Evolutionary conservation across 805 yeast species (phyloP).

Genomic region (Wickerhamomyces subpelliculosus): DNA sequence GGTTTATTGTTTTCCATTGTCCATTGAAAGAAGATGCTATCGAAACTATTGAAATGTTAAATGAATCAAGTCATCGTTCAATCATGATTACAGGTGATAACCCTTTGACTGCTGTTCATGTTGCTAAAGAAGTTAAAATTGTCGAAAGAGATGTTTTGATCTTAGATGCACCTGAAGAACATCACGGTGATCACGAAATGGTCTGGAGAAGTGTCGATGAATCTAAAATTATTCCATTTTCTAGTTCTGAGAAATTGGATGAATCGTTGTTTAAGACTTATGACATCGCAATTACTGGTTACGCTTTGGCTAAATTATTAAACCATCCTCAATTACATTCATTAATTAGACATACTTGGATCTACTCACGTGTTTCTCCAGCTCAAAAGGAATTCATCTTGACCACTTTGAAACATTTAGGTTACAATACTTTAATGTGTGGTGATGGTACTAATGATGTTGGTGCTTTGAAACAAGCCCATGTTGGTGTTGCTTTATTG

Average conservation of each 20-base stretch:
- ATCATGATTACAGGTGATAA: constrained; percentile 99
- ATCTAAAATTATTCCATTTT: constrained; percentile 59
- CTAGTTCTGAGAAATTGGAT: constrained; percentile 51
- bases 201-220: constrained; percentile 86
- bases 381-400: constrained; percentile 89
- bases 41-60: constrained; percentile 84
- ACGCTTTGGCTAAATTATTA: constrained; percentile 65
- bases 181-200: constrained; percentile 51
- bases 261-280: constrained; percentile 49
- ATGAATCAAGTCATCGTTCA: constrained; percentile 91
- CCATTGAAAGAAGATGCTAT: constrained; percentile 93
- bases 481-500: constrained; percentile 94
- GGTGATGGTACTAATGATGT: constrained; percentile 99
- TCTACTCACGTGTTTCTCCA: constrained; percentile 96
- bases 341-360: constrained; percentile 87
- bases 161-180: constrained; percentile 76
- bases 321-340: constrained; percentile 64
- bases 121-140: constrained; percentile 88
- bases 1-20: constrained; percentile 94
- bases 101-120: constrained; percentile 97
- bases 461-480: constrained; percentile 98
- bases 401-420: constrained; percentile 74
- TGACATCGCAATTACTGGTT: constrained; percentile 91
- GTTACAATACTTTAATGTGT: constrained; percentile 94
- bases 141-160: constrained; percentile 79